Evolutionary conservation across 257 asterid genomes (phyloP), one percentile per base, ranked within the genome.

Genomic region (Solanum habrochaites): DNA sequence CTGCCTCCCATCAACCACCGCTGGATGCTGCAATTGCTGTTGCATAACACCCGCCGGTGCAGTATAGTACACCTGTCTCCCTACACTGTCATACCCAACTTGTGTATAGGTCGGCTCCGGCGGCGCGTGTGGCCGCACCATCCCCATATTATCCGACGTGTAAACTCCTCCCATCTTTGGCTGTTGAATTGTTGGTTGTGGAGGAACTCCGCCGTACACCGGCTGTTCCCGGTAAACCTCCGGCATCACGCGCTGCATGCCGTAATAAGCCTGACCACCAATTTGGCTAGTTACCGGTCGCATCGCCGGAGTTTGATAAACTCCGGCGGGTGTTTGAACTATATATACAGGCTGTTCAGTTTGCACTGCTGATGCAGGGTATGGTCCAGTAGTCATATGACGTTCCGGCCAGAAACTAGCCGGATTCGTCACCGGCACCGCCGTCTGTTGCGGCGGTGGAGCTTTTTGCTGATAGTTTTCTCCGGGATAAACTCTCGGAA

Each of bases 201-300:
- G 90, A 82, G 71, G 88, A 84, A 86, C 77, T 74, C 86, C 72
- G 25, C 87, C 89, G 52, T 85, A 91, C 27, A 88, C 81, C 73
- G 87, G 89, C 84, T 91, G 92, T 15, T 89, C 93, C 78, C 93
- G 86, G 90, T 86, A 88, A 74, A 86, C 90, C 47, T 89, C 93
- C 7, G 91, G 89, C 11, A 87, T 82, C 83, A 91, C 32, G 21
- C 93, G 86, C 42, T 85, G 92, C 82, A 91, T 86, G 60, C 93
- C 93, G 42, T 89, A 89, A 83, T 82, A 89, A 4, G 90, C 88
- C 58, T 91, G 93, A 70, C 75, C 45, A 39, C 43, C 69, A 20
- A 85, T 82, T 88, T 91, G 93, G 25, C 87, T 88, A n/a, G 90
- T 73, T 15, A 91, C 86, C 40, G 66, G 91, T 71, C 92, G 75